phyloP scores from a whole-genome alignment of 208 protist species.

The Crithidia thermophila region DNA sequence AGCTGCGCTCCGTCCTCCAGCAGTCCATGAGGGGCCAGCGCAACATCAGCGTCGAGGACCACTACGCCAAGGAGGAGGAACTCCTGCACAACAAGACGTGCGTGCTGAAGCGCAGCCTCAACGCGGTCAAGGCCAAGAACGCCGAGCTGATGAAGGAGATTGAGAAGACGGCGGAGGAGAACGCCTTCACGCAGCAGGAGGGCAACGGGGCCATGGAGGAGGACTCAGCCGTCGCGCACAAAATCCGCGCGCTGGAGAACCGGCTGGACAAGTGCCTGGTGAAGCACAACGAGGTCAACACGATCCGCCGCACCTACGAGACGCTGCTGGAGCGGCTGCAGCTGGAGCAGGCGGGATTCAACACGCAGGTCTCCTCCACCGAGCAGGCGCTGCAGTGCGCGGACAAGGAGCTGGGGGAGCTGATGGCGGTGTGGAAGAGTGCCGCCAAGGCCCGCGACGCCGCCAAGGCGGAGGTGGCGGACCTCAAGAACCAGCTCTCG shows the following conservation, averaged over 20 bases:
- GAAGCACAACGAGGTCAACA: slow-evolving; percentile 96
- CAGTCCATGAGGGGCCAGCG: slow-evolving; percentile 65
- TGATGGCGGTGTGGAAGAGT: slow-evolving; percentile 87
- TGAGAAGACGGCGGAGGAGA: slow-evolving; percentile 52
- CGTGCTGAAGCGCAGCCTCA: slow-evolving; percentile 82
- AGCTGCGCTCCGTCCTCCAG: slow-evolving; percentile 59
- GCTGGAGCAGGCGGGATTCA: slow-evolving; percentile 92
- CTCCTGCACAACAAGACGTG: slow-evolving; percentile 83
- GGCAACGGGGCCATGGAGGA: slow-evolving; percentile 60
- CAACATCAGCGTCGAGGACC: slow-evolving; percentile 64
- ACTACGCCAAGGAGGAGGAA: slow-evolving; percentile 80
- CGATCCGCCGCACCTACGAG: slow-evolving; percentile 95
- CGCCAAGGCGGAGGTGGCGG: slow-evolving; percentile 78
- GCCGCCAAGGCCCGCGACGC: slow-evolving; percentile 83
- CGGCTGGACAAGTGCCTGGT: slow-evolving; percentile 97
- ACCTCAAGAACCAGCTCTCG: slow-evolving; percentile 66
- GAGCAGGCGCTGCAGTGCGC: slow-evolving; percentile 89
- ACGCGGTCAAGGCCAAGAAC: slow-evolving; percentile 83
- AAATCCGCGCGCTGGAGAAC: slow-evolving; percentile 95
- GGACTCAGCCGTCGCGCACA: slow-evolving; percentile 80
- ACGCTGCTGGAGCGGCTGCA: slow-evolving; percentile 94
- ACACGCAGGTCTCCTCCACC: slow-evolving; percentile 89
- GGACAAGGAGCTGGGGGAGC: slow-evolving; percentile 90
- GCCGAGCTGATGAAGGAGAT: slow-evolving; percentile 71
- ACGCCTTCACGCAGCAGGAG: slow-evolving; percentile 58